Conservation (phyloP, 441 rosid genomes). For the Euphorbia celastroides region DNA sequence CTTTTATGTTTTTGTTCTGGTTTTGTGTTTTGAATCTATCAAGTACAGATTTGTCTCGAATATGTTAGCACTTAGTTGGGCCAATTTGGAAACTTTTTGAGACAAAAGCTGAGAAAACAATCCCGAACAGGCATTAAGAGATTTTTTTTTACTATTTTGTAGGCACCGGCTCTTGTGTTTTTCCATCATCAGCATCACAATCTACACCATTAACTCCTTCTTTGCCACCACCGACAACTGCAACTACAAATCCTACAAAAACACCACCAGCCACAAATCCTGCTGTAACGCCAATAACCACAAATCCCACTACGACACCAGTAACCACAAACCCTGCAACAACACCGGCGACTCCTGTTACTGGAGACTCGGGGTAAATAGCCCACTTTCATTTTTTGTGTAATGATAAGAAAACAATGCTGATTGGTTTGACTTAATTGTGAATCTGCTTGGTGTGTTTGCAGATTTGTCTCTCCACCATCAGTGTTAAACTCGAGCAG, state of each 20-base stretch:
- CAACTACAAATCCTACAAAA: constrained; percentile 16
- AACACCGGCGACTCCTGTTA: constrained; percentile 26
- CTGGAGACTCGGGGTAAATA: constrained; percentile 47
- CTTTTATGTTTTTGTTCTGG: background rate
- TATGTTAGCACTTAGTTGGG: too few relatives aligned
- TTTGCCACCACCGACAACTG: constrained; percentile 27
- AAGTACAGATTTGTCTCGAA: too few relatives aligned
- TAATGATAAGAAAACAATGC: too few relatives aligned
- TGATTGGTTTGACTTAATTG: too few relatives aligned
- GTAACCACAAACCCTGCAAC: constrained; percentile 13
- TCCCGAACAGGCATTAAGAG: too few relatives aligned
- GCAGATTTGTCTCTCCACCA: constrained; percentile 72
- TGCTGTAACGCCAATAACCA: constrained; percentile 4
- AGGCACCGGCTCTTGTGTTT: constrained; percentile 86
- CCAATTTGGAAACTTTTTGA: too few relatives aligned
- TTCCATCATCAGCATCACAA: constrained; percentile 38
- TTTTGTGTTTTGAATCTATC: background rate
- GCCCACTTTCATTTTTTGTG: background rate
- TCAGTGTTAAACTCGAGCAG: constrained; percentile 46
- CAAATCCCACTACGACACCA: background rate
- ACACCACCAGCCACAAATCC: constrained; percentile 10
- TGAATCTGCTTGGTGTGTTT: too few relatives aligned
- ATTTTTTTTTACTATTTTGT: too few relatives aligned
- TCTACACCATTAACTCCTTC: constrained; percentile 35
- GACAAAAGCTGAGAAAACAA: too few relatives aligned